Base-by-base conservation (phyloP, 345 rosid genomes). In the Lepidium sativum region DNA sequence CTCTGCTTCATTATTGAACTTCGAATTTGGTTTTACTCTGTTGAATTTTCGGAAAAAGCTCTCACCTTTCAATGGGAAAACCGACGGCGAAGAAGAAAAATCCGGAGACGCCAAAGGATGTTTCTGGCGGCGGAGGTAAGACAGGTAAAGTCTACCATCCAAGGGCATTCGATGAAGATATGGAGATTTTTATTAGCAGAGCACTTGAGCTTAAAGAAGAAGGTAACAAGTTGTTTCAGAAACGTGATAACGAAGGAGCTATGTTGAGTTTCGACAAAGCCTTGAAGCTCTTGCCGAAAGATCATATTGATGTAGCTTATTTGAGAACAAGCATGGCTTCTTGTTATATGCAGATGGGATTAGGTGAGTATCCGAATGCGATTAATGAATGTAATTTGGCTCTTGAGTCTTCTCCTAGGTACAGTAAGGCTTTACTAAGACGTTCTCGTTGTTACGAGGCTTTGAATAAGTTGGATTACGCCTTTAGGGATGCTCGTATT, bases 161-260 rank as follows among this genome's bases (percentile, higher is more conserved):
- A 5, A 94, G 84, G 52, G 81, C 91, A 9, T 78, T 94, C 21
- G 99, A 94, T 69, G 96, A 91, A 51, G 97, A 94, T 80, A 94
- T 95, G 38, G 95, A 85, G 45, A 78, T 91, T 48, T 94, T 94
- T 80, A 91, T 91, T 29, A 80, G 68, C 81, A 79, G 90, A 89
- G 85, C 99, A 2, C 82, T 85, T 54, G 99, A 94, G 80, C 88
- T 91, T 54, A 94, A 94, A 72, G 99, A 94, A 65, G 99, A 94
- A 91, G 99, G 99, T 12, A 94, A 81, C 72, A 83, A 73, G 68
- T 83, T 94, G 9, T 81, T 76, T 54, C 96, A 86, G 70, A 91
- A 84, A 73, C 88, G 83, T 37, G 99, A 94, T 74, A 85, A 85
- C 54, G 99, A 94, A 83, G 99, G 99, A 8, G 99, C 99, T 51